Percentiles rank a stretch among this genome's conserved stretches.
Evolutionary conservation across 2,329 filamentous ascomycete genomes (phyloP).

Genomic region (Remersonia thermophila): DNA sequence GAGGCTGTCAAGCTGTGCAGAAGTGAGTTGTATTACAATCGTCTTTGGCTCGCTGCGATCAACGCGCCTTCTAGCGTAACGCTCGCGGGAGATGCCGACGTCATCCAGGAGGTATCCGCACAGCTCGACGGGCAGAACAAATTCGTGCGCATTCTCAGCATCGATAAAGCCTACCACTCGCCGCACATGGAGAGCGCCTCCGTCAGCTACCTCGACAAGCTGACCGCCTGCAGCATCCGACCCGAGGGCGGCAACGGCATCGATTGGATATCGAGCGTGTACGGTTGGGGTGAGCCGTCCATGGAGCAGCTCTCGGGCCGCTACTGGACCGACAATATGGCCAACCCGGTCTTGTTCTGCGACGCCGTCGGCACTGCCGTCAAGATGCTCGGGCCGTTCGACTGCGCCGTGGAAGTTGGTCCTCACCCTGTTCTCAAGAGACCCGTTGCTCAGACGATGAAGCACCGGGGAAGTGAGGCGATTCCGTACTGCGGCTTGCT

Average conservation of each 20-base stretch:
- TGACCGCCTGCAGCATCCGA: constrained; percentile 20
- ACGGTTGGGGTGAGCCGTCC: constrained; percentile 12
- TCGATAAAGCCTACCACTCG: constrained; percentile 39
- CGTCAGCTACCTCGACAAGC: constrained; percentile 21
- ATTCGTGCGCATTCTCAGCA: constrained; percentile 25
- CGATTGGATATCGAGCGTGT: constrained; percentile 31
- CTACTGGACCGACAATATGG: constrained; percentile 37
- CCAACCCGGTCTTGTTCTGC: constrained; percentile 30
- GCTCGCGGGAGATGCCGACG: constrained; percentile 24
- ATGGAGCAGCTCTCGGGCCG: constrained; percentile 11
- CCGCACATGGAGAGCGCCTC: constrained; percentile 31
- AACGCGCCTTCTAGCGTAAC: constrained; percentile 24
- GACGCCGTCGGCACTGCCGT: constrained; percentile 26
- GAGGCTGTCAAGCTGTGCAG: constrained; percentile 20
- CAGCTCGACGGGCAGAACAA: constrained; percentile 16
- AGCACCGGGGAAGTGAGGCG: constrained; percentile 8
- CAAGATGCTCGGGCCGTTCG: constrained; percentile 16
- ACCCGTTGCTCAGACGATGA: constrained; percentile 26
- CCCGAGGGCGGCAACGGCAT: constrained; percentile 18
- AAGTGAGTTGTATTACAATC: constrained; percentile 15
- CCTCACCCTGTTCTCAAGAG: constrained; percentile 33
- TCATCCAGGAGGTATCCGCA: constrained; percentile 16
- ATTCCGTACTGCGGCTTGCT: constrained; percentile 24
- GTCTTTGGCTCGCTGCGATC: constrained; percentile 21
- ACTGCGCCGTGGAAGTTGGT: constrained; percentile 32